Evolutionary conservation across 345 rosid species (phyloP).

Genomic region (Salix exigua): DNA sequence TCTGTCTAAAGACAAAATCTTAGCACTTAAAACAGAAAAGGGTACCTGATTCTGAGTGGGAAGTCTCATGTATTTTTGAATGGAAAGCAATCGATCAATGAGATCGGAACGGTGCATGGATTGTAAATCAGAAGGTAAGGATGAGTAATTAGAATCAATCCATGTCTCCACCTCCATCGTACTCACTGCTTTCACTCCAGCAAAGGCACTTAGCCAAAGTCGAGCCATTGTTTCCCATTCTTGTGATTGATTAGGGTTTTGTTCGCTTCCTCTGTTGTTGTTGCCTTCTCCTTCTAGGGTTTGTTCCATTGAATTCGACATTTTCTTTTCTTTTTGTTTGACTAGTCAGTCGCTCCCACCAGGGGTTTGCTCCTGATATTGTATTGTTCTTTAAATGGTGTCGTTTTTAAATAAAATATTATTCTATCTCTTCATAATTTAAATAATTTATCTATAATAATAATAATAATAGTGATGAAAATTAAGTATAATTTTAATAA

Average conservation of each 20-base stretch:
- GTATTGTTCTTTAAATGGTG: too few relatives aligned
- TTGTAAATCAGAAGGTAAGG: slow-evolving; percentile 68
- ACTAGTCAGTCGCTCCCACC: background rate
- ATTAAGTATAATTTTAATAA: too few relatives aligned
- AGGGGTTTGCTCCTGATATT: too few relatives aligned
- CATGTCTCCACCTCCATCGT: slow-evolving; percentile 69
- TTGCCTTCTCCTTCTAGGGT: slow-evolving; percentile 18
- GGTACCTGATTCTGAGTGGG: slow-evolving; percentile 35
- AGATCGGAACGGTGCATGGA: slow-evolving; percentile 75
- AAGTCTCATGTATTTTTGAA: slow-evolving; percentile 66
- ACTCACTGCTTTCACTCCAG: slow-evolving; percentile 73
- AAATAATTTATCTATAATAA: too few relatives aligned
- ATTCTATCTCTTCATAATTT: too few relatives aligned
- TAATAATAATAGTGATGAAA: too few relatives aligned
- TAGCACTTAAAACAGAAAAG: background rate
- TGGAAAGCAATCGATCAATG: slow-evolving; percentile 73
- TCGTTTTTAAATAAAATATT: too few relatives aligned
- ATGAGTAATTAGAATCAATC: slow-evolving; percentile 66
- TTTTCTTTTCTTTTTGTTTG: slow-evolving; percentile 1
- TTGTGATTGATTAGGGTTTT: slow-evolving; percentile 51
- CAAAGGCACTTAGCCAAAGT: slow-evolving; percentile 82
- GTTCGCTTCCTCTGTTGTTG: background rate
- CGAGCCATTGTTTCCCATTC: slow-evolving; percentile 93
- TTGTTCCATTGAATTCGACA: slow-evolving; percentile 11
- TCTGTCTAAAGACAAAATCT: too few relatives aligned